Percentiles rank a stretch among this genome's conserved stretches.
Conservation (phyloP, 192 early-diverging fungal genomes). For the Coemansia sp. region DNA sequence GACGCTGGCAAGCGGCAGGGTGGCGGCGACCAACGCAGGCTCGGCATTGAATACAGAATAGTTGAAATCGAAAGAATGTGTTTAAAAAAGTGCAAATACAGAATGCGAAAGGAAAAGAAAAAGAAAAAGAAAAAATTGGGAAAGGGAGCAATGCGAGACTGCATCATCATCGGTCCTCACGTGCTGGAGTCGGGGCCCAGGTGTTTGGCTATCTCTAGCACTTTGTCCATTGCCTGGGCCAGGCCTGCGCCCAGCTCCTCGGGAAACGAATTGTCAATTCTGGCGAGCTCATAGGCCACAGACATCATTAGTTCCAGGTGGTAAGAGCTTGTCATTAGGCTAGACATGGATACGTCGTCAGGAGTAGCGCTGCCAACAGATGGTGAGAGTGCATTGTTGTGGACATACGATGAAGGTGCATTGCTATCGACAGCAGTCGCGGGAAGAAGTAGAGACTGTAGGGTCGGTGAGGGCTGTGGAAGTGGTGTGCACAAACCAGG, state of each 20-base stretch:
- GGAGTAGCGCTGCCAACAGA: background rate
- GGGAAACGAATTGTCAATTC: background rate
- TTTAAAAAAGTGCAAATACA: background rate
- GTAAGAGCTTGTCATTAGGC: background rate
- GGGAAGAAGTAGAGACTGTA: background rate
- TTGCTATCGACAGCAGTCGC: background rate
- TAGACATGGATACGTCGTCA: background rate
- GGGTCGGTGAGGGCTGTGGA: background rate
- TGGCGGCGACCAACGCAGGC: conserved; percentile 11
- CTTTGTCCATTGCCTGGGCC: background rate
- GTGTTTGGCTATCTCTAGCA: background rate
- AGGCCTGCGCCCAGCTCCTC: background rate
- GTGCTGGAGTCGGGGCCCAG: background rate
- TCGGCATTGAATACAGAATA: conserved; percentile 9
- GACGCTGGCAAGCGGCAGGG: conserved; percentile 13
- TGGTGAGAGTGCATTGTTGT: background rate
- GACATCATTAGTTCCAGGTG: background rate
- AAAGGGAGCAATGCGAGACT: background rate
- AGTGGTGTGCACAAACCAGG: background rate
- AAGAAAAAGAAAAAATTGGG: background rate
- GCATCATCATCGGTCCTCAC: background rate
- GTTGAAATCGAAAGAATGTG: background rate
- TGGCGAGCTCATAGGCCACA: background rate
- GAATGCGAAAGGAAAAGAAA: background rate
- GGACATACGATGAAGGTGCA: background rate